Conservation (phyloP, 139 green algal genomes). For the Chara braunii region DNA sequence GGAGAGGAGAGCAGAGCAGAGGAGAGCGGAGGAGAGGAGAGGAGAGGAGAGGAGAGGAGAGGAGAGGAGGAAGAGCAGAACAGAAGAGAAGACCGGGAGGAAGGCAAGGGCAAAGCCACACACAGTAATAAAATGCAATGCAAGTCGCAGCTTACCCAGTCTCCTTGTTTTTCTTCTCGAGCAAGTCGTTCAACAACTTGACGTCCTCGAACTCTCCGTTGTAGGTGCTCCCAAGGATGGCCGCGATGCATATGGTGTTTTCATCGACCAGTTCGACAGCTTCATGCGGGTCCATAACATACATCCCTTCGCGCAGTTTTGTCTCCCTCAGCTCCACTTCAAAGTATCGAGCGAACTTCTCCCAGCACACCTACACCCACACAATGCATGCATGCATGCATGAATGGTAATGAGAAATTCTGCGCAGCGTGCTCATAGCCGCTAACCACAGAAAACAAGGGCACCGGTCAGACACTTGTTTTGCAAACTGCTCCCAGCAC, state of each 20-base stretch:
- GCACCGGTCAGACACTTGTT: too few species aligned
- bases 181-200: conserved; percentile 13
- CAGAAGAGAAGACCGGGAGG: neutral
- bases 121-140: neutral
- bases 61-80: neutral
- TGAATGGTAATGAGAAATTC: neutral
- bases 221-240: conserved; percentile 44
- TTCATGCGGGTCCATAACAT: conserved; percentile 35
- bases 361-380: conserved; percentile 12
- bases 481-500: conserved; percentile 31
- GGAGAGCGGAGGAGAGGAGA: conserved; percentile 3
- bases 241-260: conserved; percentile 43
- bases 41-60: neutral
- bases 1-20: neutral
- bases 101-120: neutral
- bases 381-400: too few species aligned
- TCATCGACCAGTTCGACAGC: conserved; percentile 40
- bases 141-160: conserved; percentile 12
- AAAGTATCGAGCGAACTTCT: conserved; percentile 41
- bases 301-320: too few species aligned
- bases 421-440: neutral
- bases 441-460: too few species aligned
- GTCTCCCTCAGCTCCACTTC: conserved; percentile 26
- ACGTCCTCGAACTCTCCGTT: conserved; percentile 45
- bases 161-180: conserved; percentile 32